Percentiles rank a stretch among this genome's conserved stretches.
Evolutionary conservation across 2,329 filamentous ascomycete species (phyloP).

Genomic region (Neophaeococcomyces aloes): DNA sequence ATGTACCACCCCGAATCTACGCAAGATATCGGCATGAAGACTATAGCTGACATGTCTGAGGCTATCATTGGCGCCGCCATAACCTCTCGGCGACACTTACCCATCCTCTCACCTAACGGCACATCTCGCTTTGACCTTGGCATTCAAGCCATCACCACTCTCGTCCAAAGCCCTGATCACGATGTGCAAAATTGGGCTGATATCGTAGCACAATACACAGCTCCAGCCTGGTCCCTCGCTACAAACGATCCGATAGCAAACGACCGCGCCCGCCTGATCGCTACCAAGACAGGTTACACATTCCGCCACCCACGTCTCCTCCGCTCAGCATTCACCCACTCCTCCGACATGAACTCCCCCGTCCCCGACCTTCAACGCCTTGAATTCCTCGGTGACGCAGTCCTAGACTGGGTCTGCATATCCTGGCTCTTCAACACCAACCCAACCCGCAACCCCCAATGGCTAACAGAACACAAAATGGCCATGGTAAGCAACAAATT

Average conservation of each 20-base stretch:
- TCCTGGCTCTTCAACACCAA: slow-evolving; percentile 69
- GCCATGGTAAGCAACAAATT: slow-evolving; percentile 99
- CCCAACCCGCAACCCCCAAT: slow-evolving; percentile 77
- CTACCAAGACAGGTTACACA: slow-evolving; percentile 47
- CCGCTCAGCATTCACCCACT: slow-evolving; percentile 77
- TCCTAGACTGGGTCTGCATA: slow-evolving; percentile 77
- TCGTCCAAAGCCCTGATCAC: slow-evolving; percentile 63
- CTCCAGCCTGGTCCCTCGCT: slow-evolving; percentile 13
- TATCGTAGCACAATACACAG: slow-evolving; percentile 44
- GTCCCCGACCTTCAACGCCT: slow-evolving; percentile 82
- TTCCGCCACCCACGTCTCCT: slow-evolving; percentile 70
- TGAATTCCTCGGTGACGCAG: slow-evolving; percentile 81
- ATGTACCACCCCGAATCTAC: slow-evolving; percentile 32
- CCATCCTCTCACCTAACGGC: slow-evolving; percentile 20
- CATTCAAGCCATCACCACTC: slow-evolving; percentile 44
- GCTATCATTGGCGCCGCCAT: slow-evolving; percentile 81
- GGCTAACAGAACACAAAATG: slow-evolving; percentile 98
- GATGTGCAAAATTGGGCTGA: slow-evolving; percentile 58
- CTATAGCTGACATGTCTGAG: slow-evolving; percentile 87
- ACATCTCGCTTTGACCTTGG: slow-evolving; percentile 47
- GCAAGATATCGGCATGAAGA: slow-evolving; percentile 74
- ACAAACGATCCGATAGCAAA: slow-evolving; percentile 52
- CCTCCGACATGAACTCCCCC: slow-evolving; percentile 68
- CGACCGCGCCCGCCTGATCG: slow-evolving; percentile 57
- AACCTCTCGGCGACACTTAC: slow-evolving; percentile 41